These are phyloP conservation scores for Paspalum vaginatum DNA, from an alignment of 176 grass and related monocot genomes.

Conservation along the genomic window DNA sequence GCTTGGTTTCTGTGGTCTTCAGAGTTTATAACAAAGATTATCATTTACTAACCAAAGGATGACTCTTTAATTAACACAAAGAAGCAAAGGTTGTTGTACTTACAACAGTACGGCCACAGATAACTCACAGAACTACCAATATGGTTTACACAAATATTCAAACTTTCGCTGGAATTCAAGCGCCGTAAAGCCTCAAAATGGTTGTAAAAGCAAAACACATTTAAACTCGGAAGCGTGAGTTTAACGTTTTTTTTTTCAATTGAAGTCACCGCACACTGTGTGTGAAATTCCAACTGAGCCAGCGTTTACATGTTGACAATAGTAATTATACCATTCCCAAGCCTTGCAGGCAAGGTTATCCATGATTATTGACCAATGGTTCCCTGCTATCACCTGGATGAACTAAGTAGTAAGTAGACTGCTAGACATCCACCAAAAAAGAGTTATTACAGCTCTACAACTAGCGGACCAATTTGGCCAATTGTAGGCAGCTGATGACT, in stretches of 20 bases:
- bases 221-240: not conserved
- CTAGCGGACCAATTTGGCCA: not conserved
- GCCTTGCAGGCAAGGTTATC: not conserved
- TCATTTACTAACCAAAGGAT: not conserved
- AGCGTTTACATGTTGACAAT: not conserved
- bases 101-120: not conserved
- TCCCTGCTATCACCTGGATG: not conserved
- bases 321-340: not conserved
- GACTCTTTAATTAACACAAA: slow-evolving; percentile 18
- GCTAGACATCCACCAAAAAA: not conserved
- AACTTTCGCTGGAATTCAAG: not conserved
- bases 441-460: not conserved
- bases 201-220: not conserved
- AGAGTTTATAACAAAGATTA: not conserved
- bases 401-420: not conserved
- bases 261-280: not conserved
- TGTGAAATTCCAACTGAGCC: not conserved
- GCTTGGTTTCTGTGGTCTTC: not conserved
- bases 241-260: not conserved
- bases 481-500: not conserved
- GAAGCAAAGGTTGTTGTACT: not conserved
- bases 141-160: not conserved
- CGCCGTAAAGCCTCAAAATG: not conserved
- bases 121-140: not conserved
- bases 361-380: not conserved